phyloP scores from a whole-genome alignment of 2,329 filamentous ascomycete species.

The Blumeria hordei region DNA sequence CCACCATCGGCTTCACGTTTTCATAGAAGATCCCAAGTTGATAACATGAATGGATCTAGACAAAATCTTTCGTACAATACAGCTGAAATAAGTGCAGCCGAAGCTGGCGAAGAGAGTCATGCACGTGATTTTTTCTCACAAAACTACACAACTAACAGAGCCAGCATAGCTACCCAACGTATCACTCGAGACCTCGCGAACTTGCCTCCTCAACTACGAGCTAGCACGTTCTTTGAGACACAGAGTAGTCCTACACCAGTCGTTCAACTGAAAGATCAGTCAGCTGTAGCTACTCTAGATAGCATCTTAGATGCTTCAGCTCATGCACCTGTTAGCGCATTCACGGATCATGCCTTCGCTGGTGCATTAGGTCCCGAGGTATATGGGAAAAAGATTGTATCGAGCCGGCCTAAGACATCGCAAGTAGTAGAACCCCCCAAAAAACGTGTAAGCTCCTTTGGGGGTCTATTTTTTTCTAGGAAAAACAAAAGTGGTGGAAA shows the following conservation, averaged over 20 bases:
- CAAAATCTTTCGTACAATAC: conserved; percentile 16
- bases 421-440: conserved; percentile 12
- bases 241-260: conserved; percentile 28
- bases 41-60: conserved; percentile 32
- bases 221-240: conserved; percentile 73
- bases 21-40: conserved; percentile 46
- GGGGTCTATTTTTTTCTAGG: conserved; percentile 18
- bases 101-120: conserved; percentile 8
- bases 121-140: conserved; percentile 14
- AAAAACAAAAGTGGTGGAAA: conserved; percentile 6
- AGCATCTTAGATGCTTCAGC: conserved; percentile 80
- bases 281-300: conserved; percentile 71
- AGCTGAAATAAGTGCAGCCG: conserved; percentile 7
- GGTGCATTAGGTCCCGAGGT: conserved; percentile 53
- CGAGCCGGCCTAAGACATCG: conserved; percentile 18
- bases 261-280: conserved; percentile 43
- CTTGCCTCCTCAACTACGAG: conserved; percentile 63
- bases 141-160: conserved; percentile 14
- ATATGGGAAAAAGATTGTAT: conserved; percentile 35
- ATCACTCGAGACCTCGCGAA: conserved; percentile 20
- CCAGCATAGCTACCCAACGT: conserved; percentile 5
- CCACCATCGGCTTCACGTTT: conserved; percentile 39
- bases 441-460: conserved; percentile 21
- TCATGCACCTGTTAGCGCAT: conserved; percentile 67
- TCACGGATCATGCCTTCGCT: conserved; percentile 69